Percentiles rank a stretch among this genome's conserved stretches.
phyloP scores from a whole-genome alignment of 2,329 filamentous ascomycete genomes.

The Sphaerulina vaccinii region DNA sequence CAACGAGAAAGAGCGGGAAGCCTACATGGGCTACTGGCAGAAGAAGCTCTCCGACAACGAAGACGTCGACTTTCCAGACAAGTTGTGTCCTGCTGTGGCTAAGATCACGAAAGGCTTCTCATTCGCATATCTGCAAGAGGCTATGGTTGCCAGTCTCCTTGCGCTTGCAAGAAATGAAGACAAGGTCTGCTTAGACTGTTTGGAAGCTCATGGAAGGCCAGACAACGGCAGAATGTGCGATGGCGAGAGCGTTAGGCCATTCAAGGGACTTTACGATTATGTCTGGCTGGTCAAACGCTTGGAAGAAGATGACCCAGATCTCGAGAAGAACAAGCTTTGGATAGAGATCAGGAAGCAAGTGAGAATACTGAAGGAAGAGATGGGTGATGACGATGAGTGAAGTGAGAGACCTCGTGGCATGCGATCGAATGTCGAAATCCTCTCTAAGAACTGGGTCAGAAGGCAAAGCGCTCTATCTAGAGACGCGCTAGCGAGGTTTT shows the following conservation, averaged over 20 bases:
- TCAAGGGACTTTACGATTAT: slow-evolving; percentile 33
- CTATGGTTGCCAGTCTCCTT: slow-evolving; percentile 63
- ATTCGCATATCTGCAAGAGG: slow-evolving; percentile 70
- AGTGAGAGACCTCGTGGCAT: too few relatives aligned
- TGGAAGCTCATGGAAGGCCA: slow-evolving; percentile 26
- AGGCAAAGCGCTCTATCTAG: too few relatives aligned
- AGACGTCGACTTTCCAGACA: slow-evolving; percentile 60
- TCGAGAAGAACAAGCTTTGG: slow-evolving; percentile 58
- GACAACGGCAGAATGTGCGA: slow-evolving; percentile 27
- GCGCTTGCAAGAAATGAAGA: slow-evolving; percentile 54
- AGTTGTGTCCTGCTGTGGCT: slow-evolving; percentile 59
- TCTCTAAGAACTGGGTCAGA: too few relatives aligned
- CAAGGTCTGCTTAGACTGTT: slow-evolving; percentile 31
- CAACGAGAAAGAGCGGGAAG: slow-evolving; percentile 52
- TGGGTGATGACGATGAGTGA: slow-evolving; percentile 42
- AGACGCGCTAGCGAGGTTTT: too few relatives aligned
- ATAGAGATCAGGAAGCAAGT: slow-evolving; percentile 64
- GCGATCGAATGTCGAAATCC: too few relatives aligned
- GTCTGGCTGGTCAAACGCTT: slow-evolving; percentile 32
- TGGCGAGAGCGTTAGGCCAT: slow-evolving; percentile 24
- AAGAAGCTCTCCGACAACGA: slow-evolving; percentile 54
- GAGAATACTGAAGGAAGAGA: slow-evolving; percentile 58
- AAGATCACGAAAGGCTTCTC: slow-evolving; percentile 64
- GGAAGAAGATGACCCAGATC: slow-evolving; percentile 41
- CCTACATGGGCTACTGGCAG: slow-evolving; percentile 63